Base-by-base conservation (phyloP, 164 flowering plant genomes). In the Macadamia tetraphylla region DNA sequence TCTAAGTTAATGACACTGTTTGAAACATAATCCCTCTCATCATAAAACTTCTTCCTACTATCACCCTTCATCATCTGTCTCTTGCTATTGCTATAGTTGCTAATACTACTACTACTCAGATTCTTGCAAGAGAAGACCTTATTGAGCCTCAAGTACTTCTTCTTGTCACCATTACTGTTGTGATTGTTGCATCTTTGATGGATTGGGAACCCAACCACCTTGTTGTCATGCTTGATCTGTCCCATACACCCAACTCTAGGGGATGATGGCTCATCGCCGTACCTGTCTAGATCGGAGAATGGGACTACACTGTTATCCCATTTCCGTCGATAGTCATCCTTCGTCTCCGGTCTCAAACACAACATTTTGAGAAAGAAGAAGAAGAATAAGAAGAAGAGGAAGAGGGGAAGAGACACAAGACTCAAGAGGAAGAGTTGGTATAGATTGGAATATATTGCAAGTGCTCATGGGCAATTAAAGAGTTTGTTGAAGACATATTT, bases 191-290 rank as follows among this genome's bases (percentile, higher is more conserved):
- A 15, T 30, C 40, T 51, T 23, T 43, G 52, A 4, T 35, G 43
- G 52, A 29, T 60, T 65, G 62, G 65, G 18, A 53, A 53, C 17
- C 57, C 57, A 53, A 53, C 57, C 30, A 32, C 59, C 46, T 58
- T 68, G 49, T 71, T 58, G 68, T n/a, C 58, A 6, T 15, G 59
- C 52, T 66, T 71, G 73, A 76, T 60, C 70, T 76, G 76, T 11
- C 79, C 79, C 79, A 76, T 76, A 65, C 79, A 76, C 6, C 79
- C 79, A 14, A 76, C 70, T 59, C 57, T 69, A 4, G 79, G 79
- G 13, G 79, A 76, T 14, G 32, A 48, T 7, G 79, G 79, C 46
- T 76, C 75, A 1, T 14, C 30, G 7, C 13, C 5, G 57, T 3
- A 60, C 8, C 52, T 29, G n/a, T 30, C 13, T 12, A 46, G 9